phyloP scores from a whole-genome alignment of 345 rosid genomes.

The Eucalyptus marginata region DNA sequence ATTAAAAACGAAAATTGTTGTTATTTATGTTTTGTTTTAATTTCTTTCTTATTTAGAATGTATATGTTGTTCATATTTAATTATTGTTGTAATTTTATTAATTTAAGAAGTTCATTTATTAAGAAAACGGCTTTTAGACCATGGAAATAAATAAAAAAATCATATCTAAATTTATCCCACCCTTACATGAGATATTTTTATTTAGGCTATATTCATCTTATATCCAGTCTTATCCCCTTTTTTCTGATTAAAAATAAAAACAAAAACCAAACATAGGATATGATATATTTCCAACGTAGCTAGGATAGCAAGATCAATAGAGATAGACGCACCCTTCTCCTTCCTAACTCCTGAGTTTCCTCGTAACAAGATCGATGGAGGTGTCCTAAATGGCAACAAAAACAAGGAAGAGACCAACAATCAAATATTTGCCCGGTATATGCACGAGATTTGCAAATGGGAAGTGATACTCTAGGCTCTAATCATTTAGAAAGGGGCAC shows the following conservation, averaged over 20 bases:
- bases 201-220: background rate
- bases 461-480: background rate
- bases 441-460: background rate
- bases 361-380: background rate
- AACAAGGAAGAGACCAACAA: background rate
- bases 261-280: background rate
- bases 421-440: background rate
- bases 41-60: background rate
- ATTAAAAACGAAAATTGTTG: too few relatives aligned
- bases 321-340: background rate
- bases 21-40: too few relatives aligned
- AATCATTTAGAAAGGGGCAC: background rate
- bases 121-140: background rate
- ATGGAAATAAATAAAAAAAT: too few relatives aligned
- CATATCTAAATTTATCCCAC: background rate
- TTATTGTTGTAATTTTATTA: too few relatives aligned
- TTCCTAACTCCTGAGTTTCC: background rate
- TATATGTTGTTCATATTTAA: too few relatives aligned
- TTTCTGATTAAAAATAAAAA: too few relatives aligned
- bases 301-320: background rate
- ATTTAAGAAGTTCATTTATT: too few relatives aligned
- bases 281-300: too few relatives aligned
- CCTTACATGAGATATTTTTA: background rate
- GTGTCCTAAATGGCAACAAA: background rate
- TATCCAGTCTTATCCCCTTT: background rate